Evolutionary conservation across 116 monocot species (phyloP).

Genomic region (Phalaenopsis hybrid): DNA sequence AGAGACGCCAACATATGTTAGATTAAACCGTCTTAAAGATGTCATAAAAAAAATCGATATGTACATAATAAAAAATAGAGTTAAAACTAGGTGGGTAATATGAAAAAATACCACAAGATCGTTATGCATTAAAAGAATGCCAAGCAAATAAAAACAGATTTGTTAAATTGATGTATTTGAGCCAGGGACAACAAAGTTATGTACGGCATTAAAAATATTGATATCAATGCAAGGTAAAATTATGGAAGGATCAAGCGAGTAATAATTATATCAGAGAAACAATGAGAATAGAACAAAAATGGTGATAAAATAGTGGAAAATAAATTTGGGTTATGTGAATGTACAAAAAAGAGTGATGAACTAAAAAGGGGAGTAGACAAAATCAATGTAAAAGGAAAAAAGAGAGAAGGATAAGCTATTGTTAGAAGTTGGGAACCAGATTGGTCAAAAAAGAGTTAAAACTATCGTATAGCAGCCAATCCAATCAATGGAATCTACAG

Average conservation of each 20-base stretch:
- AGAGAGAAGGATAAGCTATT: not conserved
- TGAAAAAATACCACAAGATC: no score
- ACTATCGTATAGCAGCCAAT: not conserved
- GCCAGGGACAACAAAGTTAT: no score
- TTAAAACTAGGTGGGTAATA: no score
- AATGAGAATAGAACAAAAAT: not conserved
- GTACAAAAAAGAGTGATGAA: not conserved
- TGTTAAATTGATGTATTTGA: no score
- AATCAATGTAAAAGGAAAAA: not conserved
- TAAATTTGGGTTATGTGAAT: not conserved
- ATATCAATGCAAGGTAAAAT: not conserved
- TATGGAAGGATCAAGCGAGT: not conserved
- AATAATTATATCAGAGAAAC: not conserved
- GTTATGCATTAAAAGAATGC: no score
- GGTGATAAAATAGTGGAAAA: not conserved
- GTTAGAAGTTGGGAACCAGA: not conserved
- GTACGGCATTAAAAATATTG: not conserved
- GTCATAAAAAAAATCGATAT: no score
- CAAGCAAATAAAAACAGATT: no score
- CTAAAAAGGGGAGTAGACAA: not conserved
- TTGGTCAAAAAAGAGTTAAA: not conserved
- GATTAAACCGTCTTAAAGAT: not conserved
- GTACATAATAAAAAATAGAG: no score
- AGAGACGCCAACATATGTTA: not conserved
- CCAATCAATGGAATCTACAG: not conserved